Conservation (phyloP, 2,329 filamentous ascomycete genomes). For the Aspergillus bombycis region DNA sequence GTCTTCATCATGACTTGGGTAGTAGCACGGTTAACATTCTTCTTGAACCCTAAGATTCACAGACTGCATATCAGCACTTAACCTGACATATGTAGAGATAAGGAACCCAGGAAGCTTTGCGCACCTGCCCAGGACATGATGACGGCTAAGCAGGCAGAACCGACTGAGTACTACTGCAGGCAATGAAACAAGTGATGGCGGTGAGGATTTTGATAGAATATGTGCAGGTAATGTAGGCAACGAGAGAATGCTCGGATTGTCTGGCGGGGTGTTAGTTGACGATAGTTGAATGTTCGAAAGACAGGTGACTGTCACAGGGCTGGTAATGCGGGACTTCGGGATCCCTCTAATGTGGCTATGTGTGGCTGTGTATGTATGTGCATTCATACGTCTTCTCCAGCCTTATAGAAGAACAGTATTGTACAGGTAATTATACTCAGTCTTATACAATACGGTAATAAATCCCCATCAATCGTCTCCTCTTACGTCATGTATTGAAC, state of each 20-base stretch:
- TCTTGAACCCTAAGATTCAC: constrained; percentile 72
- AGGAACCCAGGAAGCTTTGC: constrained; percentile 12
- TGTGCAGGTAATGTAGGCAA: neutral
- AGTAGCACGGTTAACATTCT: constrained; percentile 97
- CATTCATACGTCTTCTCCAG: neutral
- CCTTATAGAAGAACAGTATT: neutral
- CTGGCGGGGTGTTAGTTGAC: neutral
- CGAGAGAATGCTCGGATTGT: neutral
- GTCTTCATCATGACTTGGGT: constrained; percentile 99
- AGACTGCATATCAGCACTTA: constrained; percentile 11
- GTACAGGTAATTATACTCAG: neutral
- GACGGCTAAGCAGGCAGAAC: constrained; percentile 28
- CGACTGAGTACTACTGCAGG: neutral
- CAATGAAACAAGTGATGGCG: neutral
- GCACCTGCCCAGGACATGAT: constrained; percentile 74
- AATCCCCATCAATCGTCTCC: neutral
- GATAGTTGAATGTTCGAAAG: neutral
- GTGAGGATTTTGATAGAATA: neutral
- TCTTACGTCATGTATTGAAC: constrained; percentile 4
- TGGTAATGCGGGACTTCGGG: neutral
- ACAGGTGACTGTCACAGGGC: neutral
- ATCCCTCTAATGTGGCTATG: neutral
- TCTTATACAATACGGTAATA: neutral
- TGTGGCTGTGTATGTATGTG: constrained; percentile 2
- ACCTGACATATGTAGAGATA: neutral